Percentiles rank a stretch among this genome's conserved stretches.
Evolutionary conservation across 2,329 filamentous ascomycete genomes (phyloP).

Genomic region (Ceratocystis variospora): DNA sequence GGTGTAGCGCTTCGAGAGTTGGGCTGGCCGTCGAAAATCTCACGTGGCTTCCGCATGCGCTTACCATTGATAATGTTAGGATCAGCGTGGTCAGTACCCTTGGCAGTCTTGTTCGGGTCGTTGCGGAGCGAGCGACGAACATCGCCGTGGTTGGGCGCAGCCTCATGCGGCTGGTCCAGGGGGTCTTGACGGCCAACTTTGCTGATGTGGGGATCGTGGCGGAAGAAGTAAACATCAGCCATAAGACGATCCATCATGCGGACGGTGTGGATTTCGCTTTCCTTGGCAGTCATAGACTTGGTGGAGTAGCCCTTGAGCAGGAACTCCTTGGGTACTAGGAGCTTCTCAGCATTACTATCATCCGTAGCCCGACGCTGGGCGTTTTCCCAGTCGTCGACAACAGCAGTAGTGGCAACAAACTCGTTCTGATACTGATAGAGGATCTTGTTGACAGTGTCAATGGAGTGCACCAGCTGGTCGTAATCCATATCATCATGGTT

Average conservation of each 20-base stretch:
- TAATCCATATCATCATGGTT: conserved; percentile 37
- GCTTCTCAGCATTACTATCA: conserved; percentile 32
- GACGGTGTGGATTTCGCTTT: conserved; percentile 34
- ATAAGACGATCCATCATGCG: conserved; percentile 44
- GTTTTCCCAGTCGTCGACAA: conserved; percentile 46
- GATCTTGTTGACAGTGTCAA: conserved; percentile 34
- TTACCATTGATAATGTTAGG: conserved; percentile 37
- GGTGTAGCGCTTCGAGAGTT: conserved; percentile 40
- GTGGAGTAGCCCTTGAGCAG: conserved; percentile 40
- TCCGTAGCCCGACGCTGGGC: conserved; percentile 35
- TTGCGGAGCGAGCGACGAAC: conserved; percentile 43
- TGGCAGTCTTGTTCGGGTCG: conserved; percentile 43
- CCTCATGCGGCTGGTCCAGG: conserved; percentile 31
- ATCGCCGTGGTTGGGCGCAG: conserved; percentile 32
- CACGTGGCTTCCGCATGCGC: conserved; percentile 39
- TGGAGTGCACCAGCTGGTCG: conserved; percentile 32
- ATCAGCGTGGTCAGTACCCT: conserved; percentile 41
- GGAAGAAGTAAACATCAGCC: conserved; percentile 46
- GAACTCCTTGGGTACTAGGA: conserved; percentile 16
- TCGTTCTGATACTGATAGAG: conserved; percentile 42
- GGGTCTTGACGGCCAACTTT: conserved; percentile 48
- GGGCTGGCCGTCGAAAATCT: conserved; percentile 35
- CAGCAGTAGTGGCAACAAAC: conserved; percentile 36
- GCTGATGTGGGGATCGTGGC: conserved; percentile 44
- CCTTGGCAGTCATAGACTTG: conserved; percentile 31